Evolutionary conservation across 495 filamentous ascomycete genomes (phyloP), one percentile per base, ranked within the genome.

Genomic region (Sordaria brevicollis): DNA sequence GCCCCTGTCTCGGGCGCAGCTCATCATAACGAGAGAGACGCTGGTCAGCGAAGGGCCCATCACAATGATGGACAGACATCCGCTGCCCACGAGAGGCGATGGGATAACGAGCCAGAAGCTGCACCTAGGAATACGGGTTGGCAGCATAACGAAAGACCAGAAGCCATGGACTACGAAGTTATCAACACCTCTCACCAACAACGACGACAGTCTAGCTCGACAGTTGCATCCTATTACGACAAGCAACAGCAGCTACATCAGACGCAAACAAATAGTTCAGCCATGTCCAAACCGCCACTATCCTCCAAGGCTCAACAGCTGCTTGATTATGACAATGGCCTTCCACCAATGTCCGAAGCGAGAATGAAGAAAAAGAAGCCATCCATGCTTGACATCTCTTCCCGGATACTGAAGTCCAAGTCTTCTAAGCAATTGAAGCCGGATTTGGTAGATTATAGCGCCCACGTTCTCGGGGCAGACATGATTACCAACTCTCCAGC

Each of bases 201-300:
- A 11, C 76, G 81, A 35, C 81, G 80, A 2, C 77, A 80, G 70
- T 86, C 85, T 15, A 82, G 79, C 66, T 87, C 85, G 5, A 87
- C 85, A 38, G 75, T 83, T 70, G 78, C 77, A 66, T 84, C 84
- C 1, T 82, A 82, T 71, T 86, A 86, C 72, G 85, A 87, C 74
- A 80, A 84, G 67, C 70, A 79, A 21, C 85, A 83, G 66, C 76
- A 82, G 35, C 78, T 86, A 84, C 86, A 71, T 86, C 85, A 7
- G 49, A 84, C 86, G 69, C 85, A 87, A 71, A 86, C 85, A 9
- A 85, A 84, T 1, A 83, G 77, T 68, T 86, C 85, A 19, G 83
- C 84, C 38, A 85, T 86, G 79, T 80, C 84, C 10, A 86, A 85
- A 72, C 7, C 35, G 7, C 84, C 83, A 7, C 76, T 84, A 5